A percentile compares a stretch with the other conserved stretches of the same genome.
phyloP scores from a whole-genome alignment of 2,329 filamentous ascomycete species.

The Beauveria sp. region DNA sequence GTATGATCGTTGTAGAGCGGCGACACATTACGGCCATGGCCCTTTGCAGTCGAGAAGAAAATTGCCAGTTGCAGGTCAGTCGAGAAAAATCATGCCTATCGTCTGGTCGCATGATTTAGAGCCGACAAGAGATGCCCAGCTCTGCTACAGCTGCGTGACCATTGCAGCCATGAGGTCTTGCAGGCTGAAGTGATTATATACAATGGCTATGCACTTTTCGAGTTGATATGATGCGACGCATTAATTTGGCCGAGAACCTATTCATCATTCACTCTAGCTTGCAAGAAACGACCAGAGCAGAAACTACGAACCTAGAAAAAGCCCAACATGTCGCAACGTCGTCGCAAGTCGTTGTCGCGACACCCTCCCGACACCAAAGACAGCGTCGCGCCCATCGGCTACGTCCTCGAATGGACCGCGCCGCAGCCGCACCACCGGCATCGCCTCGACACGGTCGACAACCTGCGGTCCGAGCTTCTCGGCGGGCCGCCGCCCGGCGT shows the following conservation, averaged over 20 bases:
- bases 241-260: neutral
- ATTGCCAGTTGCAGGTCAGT: neutral
- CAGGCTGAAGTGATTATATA: neutral
- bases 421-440: conserved; percentile 10
- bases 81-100: neutral
- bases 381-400: conserved; percentile 10
- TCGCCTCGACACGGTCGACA: conserved; percentile 8
- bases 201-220: neutral
- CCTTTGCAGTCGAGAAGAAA: neutral
- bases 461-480: conserved; percentile 13
- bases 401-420: conserved; percentile 14
- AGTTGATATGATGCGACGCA: neutral
- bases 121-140: neutral
- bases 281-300: neutral
- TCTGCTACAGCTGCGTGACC: neutral
- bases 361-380: neutral
- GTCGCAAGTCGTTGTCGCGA: neutral
- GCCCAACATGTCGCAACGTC: conserved; percentile 1
- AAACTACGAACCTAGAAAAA: neutral
- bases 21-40: neutral
- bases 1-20: neutral
- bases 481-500: neutral
- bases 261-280: neutral
- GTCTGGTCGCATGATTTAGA: neutral
- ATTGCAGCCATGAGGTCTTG: neutral